These are phyloP conservation scores for Eleusine coracana DNA, from an alignment of 176 grass and related monocot genomes.

Conservation along the genomic window DNA sequence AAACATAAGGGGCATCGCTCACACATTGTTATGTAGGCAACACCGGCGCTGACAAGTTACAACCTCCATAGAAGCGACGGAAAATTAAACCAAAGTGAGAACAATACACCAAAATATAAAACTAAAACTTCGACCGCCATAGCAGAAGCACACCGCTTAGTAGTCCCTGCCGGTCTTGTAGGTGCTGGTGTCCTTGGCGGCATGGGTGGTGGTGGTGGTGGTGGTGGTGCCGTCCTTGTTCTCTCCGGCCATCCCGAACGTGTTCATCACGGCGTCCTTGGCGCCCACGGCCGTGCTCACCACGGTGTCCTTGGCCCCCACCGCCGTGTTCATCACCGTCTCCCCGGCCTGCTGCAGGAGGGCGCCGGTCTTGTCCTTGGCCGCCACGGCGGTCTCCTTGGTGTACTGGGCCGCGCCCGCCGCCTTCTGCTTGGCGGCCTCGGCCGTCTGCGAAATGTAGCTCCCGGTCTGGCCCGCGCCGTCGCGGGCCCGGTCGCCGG, in stretches of 20 bases:
- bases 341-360: slow-evolving; percentile 63
- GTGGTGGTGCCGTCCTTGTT: slow-evolving; percentile 32
- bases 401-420: slow-evolving; percentile 48
- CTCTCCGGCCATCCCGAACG: slow-evolving; percentile 62
- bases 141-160: background rate
- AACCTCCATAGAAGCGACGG: background rate
- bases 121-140: background rate
- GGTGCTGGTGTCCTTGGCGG: slow-evolving; percentile 40
- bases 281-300: slow-evolving; percentile 42
- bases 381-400: slow-evolving; percentile 54
- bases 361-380: slow-evolving; percentile 64
- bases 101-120: background rate
- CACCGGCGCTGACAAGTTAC: background rate
- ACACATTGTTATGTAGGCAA: background rate
- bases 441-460: slow-evolving; percentile 44
- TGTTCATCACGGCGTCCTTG: slow-evolving; percentile 64
- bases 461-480: slow-evolving; percentile 27
- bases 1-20: background rate
- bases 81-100: slow-evolving; percentile 18
- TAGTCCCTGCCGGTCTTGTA: slow-evolving; percentile 45
- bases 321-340: slow-evolving; percentile 28
- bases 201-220: background rate
- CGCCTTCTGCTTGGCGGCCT: slow-evolving; percentile 46
- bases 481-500: slow-evolving; percentile 37
- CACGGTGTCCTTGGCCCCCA: slow-evolving; percentile 24